A percentile compares a stretch with the other conserved stretches of the same genome.
Conservation (phyloP, 2,329 filamentous ascomycete species). For the Exutisphaerella laricina region DNA sequence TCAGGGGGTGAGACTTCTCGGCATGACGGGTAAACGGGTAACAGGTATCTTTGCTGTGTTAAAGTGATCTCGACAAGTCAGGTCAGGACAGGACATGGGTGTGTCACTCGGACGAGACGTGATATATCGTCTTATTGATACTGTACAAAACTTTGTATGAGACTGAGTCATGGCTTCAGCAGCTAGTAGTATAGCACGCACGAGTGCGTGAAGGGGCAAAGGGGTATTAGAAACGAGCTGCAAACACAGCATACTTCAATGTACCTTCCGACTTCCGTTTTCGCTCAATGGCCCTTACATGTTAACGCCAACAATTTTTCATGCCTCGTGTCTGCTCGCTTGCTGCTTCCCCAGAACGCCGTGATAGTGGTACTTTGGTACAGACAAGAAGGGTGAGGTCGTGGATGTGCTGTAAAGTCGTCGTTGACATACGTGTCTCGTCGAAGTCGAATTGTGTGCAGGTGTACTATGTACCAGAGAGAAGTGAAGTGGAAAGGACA, state of each 20-base stretch:
- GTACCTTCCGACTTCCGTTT: neutral
- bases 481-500: neutral
- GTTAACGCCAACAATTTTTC: neutral
- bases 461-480: neutral
- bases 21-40: no score
- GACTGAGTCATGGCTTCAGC: no score
- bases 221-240: neutral
- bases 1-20: no score
- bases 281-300: neutral
- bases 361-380: neutral
- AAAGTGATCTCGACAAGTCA: no score
- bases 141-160: no score
- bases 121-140: no score
- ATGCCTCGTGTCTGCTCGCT: neutral
- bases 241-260: neutral
- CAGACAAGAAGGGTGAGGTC: neutral
- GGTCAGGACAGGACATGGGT: no score
- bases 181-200: neutral
- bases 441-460: conserved; percentile 4
- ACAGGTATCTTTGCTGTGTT: no score
- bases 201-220: neutral
- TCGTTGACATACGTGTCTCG: neutral
- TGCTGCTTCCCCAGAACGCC: neutral
- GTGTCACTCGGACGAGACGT: no score
- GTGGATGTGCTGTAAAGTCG: neutral